A percentile compares a stretch with the other conserved stretches of the same genome.
phyloP scores from a whole-genome alignment of 78 protist genomes.

The Dictyostelium capitatum region DNA sequence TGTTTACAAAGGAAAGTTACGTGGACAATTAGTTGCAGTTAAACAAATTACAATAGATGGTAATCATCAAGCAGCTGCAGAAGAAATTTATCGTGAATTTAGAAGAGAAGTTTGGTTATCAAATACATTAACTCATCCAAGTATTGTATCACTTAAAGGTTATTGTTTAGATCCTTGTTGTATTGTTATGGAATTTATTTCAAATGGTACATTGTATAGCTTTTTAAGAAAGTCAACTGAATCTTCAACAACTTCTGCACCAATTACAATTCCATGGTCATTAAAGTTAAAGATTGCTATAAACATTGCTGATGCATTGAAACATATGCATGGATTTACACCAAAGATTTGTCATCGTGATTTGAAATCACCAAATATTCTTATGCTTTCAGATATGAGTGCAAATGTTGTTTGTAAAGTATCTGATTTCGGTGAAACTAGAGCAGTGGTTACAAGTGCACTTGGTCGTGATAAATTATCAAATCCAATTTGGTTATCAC shows the following conservation, averaged over 20 bases:
- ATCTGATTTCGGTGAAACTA: slow-evolving; percentile 81
- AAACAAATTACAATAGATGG: slow-evolving; percentile 32
- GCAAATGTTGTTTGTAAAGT: slow-evolving; percentile 66
- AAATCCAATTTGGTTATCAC: slow-evolving; percentile 86
- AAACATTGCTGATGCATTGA: slow-evolving; percentile 76
- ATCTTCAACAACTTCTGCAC: not conserved
- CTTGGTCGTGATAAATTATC: slow-evolving; percentile 65
- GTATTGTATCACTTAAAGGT: slow-evolving; percentile 62
- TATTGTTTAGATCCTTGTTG: slow-evolving; percentile 75
- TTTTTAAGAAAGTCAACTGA: not conserved
- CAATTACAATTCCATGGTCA: slow-evolving; percentile 2
- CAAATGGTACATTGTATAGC: slow-evolving; percentile 71
- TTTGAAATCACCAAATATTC: slow-evolving; percentile 78
- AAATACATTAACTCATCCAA: slow-evolving; percentile 43
- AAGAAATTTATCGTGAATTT: slow-evolving; percentile 65
- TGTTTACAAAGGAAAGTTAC: slow-evolving; percentile 37
- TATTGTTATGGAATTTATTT: slow-evolving; percentile 67
- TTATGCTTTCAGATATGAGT: slow-evolving; percentile 48
- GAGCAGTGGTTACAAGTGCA: slow-evolving; percentile 66
- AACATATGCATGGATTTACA: slow-evolving; percentile 61
- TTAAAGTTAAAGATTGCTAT: slow-evolving; percentile 49
- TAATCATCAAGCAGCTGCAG: not conserved
- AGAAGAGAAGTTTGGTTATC: slow-evolving; percentile 80
- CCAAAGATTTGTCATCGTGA: slow-evolving; percentile 86
- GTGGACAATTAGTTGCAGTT: slow-evolving; percentile 59